Percentiles rank a stretch among this genome's conserved stretches.
These are phyloP conservation scores for Cryphonectria naterciae DNA, from an alignment of 2,329 filamentous ascomycete genomes.

Conservation along the genomic window DNA sequence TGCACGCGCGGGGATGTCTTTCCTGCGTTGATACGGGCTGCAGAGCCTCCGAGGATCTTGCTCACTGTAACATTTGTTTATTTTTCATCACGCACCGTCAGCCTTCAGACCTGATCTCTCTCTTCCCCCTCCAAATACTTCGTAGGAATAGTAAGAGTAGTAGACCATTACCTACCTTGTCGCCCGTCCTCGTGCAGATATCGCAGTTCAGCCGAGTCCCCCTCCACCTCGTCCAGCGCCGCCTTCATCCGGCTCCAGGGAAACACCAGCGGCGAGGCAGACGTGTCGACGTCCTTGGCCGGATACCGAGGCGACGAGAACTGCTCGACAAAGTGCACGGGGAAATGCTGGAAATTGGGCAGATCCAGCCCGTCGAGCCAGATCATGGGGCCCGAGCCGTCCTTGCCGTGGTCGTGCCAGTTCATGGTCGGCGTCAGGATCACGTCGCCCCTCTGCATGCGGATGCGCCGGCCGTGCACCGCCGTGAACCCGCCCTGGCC, in stretches of 20 bases:
- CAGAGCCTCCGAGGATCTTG: constrained; percentile 51
- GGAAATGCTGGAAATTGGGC: constrained; percentile 53
- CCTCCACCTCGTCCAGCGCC: constrained; percentile 41
- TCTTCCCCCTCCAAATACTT: neutral
- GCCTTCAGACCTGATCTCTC: neutral
- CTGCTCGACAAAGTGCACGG: constrained; percentile 58
- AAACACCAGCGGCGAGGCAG: constrained; percentile 49
- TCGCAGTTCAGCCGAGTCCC: constrained; percentile 36
- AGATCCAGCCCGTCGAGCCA: constrained; percentile 61
- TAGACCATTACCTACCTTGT: constrained; percentile 36
- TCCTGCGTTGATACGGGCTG: constrained; percentile 47
- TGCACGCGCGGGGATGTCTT: constrained; percentile 42
- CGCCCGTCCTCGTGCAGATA: constrained; percentile 39
- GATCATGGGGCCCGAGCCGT: constrained; percentile 56
- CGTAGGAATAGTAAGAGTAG: too few species aligned
- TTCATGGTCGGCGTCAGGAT: constrained; percentile 60
- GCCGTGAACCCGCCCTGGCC: constrained; percentile 58
- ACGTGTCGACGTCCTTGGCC: constrained; percentile 44
- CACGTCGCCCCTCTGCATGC: constrained; percentile 55
- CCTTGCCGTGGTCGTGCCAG: constrained; percentile 61
- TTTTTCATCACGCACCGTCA: neutral
- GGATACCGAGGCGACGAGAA: constrained; percentile 49
- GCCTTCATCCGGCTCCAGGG: constrained; percentile 52
- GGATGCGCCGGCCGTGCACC: constrained; percentile 53
- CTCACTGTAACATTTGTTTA: constrained; percentile 40